phyloP scores from a whole-genome alignment of 441 rosid species.

The Mallotus repandus region DNA sequence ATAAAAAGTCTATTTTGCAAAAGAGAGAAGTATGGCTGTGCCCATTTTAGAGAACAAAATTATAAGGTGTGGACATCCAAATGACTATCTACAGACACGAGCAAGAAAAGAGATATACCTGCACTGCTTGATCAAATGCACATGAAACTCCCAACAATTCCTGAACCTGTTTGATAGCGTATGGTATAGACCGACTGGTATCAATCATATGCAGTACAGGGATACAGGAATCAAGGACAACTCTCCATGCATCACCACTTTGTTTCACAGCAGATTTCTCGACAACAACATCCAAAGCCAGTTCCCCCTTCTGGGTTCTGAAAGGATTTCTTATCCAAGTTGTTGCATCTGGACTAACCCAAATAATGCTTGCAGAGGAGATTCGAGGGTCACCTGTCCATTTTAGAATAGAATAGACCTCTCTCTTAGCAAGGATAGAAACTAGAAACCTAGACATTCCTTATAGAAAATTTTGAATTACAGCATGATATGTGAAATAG shows the following conservation, averaged over 20 bases:
- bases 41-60: too few relatives aligned
- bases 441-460: background rate
- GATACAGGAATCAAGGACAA: slow-evolving; percentile 78
- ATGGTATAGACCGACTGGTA: slow-evolving; percentile 77
- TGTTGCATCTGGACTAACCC: slow-evolving; percentile 69
- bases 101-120: slow-evolving; percentile 38
- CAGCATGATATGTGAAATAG: background rate
- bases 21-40: background rate
- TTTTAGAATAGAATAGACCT: slow-evolving; percentile 20
- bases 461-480: background rate
- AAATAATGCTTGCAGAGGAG: slow-evolving; percentile 61
- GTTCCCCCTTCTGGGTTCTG: slow-evolving; percentile 57
- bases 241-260: slow-evolving; percentile 98
- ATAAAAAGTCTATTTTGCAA: background rate
- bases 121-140: slow-evolving; percentile 87
- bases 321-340: slow-evolving; percentile 69
- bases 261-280: slow-evolving; percentile 72
- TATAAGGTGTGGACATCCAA: too few relatives aligned
- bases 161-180: slow-evolving; percentile 87
- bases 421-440: slow-evolving; percentile 7
- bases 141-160: slow-evolving; percentile 86
- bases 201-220: slow-evolving; percentile 82
- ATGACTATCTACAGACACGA: background rate
- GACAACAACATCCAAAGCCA: slow-evolving; percentile 70
- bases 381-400: slow-evolving; percentile 83